Evolutionary conservation across 108 stramenopile genomes (phyloP).

Genomic region (Skeletonema tropicum): DNA sequence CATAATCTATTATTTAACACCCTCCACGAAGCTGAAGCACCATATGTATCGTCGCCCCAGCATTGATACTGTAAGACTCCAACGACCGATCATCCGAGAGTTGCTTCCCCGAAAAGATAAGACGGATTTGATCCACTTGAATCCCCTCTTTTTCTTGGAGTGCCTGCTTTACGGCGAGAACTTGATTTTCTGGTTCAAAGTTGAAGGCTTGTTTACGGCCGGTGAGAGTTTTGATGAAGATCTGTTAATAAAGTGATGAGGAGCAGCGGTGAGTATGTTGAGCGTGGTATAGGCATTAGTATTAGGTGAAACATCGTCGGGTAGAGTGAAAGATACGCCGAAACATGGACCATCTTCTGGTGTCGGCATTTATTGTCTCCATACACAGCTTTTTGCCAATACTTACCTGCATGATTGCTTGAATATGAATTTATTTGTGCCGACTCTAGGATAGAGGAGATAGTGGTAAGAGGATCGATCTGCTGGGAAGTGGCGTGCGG

Average conservation of each 20-base stretch:
- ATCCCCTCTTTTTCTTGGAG: conserved; percentile 99
- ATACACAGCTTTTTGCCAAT: not conserved
- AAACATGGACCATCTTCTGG: not conserved
- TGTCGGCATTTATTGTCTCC: not conserved
- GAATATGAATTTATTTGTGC: not conserved
- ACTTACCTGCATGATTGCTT: not conserved
- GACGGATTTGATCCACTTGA: conserved; percentile 97
- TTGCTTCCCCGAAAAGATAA: conserved; percentile 98
- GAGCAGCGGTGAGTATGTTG: not conserved
- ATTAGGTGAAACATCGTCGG: no score
- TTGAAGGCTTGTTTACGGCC: conserved; percentile 96
- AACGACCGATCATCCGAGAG: conserved; percentile 90
- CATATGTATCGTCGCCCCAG: conserved; percentile 99
- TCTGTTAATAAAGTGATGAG: conserved; percentile 50
- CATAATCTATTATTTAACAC: conserved; percentile 1
- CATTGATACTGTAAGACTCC: conserved; percentile 92
- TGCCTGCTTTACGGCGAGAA: conserved; percentile 94
- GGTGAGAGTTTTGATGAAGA: conserved; percentile 96
- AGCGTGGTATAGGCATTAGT: not conserved
- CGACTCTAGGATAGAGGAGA: no score
- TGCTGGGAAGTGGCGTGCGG: not conserved
- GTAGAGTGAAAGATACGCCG: not conserved
- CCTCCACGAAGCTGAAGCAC: conserved; percentile 98
- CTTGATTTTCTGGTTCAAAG: conserved; percentile 95
- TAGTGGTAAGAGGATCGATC: no score